A percentile compares a stretch with the other conserved stretches of the same genome.
Evolutionary conservation across 805 yeast species (phyloP).

Genomic region (Suhomyces pyralidae): DNA sequence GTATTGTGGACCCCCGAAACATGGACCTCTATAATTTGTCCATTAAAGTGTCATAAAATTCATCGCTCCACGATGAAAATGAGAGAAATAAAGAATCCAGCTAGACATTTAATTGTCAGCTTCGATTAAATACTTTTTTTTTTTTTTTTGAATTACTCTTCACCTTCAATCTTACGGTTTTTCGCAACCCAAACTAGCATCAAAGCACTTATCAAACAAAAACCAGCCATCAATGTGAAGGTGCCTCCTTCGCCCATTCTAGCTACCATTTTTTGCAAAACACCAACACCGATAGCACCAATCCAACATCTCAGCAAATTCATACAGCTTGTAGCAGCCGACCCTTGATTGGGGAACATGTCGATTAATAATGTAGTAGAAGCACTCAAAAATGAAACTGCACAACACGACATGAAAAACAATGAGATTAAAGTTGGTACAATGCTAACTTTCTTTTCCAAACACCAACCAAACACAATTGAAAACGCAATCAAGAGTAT

Average conservation of each 20-base stretch:
- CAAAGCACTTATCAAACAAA: constrained; percentile 24
- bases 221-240: constrained; percentile 64
- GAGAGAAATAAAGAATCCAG: neutral
- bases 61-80: neutral
- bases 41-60: neutral
- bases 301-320: constrained; percentile 72
- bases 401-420: constrained; percentile 55
- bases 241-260: constrained; percentile 70
- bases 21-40: neutral
- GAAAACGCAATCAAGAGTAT: constrained; percentile 39
- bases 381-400: constrained; percentile 55
- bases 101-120: neutral
- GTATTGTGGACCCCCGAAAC: neutral
- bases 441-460: constrained; percentile 45
- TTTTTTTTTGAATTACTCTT: neutral
- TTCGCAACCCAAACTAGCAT: constrained; percentile 7
- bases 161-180: neutral
- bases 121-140: neutral
- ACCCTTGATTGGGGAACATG: constrained; percentile 63
- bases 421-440: constrained; percentile 58
- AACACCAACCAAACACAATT: constrained; percentile 71
- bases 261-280: constrained; percentile 56
- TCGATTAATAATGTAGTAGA: constrained; percentile 73
- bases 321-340: constrained; percentile 70
- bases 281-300: constrained; percentile 70